A percentile compares a stretch with the other conserved stretches of the same genome.
Evolutionary conservation across 208 protist genomes (phyloP).

Genomic region (Leishmania gerbilli): DNA sequence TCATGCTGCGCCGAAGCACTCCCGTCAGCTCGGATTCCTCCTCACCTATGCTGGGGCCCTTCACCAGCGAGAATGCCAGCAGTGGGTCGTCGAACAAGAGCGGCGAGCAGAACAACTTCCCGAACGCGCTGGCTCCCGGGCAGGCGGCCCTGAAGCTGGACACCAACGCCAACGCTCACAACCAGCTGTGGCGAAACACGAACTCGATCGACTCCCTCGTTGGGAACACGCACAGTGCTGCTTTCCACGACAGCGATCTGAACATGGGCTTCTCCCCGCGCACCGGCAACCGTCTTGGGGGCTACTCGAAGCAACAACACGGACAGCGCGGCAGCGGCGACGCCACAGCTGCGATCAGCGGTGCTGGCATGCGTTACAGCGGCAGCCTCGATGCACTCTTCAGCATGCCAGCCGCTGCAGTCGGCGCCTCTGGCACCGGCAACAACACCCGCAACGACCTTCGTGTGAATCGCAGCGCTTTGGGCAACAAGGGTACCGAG

Average conservation of each 20-base stretch:
- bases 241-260: conserved; percentile 17
- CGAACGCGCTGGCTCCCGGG: conserved; percentile 18
- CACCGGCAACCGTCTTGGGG: not conserved
- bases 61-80: conserved; percentile 18
- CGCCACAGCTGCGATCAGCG: not conserved
- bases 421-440: conserved; percentile 3
- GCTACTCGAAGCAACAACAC: not conserved
- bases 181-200: conserved; percentile 32
- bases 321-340: conserved; percentile 3
- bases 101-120: conserved; percentile 25
- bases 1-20: conserved; percentile 74
- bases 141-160: conserved; percentile 26
- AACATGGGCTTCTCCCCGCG: conserved; percentile 22
- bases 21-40: conserved; percentile 11
- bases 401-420: conserved; percentile 16
- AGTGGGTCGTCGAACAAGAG: conserved; percentile 28
- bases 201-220: conserved; percentile 20
- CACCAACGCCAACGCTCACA: conserved; percentile 22
- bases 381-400: conserved; percentile 29
- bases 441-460: conserved; percentile 27
- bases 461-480: conserved; percentile 16
- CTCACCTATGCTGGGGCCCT: conserved; percentile 16
- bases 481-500: conserved; percentile 1
- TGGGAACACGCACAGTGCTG: conserved; percentile 8
- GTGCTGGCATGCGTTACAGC: conserved; percentile 9